Conservation (phyloP, 768 basidiomycete genomes). For the Leccinum longicurvipes region DNA sequence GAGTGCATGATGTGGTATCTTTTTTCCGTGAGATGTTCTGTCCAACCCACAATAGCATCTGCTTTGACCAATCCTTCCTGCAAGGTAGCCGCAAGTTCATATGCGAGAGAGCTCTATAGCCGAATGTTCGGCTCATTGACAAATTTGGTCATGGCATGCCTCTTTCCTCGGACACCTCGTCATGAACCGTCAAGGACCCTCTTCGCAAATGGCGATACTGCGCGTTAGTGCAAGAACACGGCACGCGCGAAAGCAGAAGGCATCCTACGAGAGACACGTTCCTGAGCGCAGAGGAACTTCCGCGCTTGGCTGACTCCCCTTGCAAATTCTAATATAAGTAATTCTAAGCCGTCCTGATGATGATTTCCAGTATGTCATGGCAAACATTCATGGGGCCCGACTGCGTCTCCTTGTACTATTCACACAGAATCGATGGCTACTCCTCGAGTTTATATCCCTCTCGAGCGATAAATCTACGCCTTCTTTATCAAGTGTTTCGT, state of each 20-base stretch:
- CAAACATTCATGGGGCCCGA: no score
- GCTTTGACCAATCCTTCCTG: no score
- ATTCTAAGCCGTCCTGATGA: slow-evolving; percentile 63
- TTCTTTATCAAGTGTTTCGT: slow-evolving; percentile 13
- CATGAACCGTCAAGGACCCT: slow-evolving; percentile 78
- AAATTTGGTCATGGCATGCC: no score
- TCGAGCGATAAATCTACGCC: slow-evolving; percentile 18
- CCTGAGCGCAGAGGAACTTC: slow-evolving; percentile 72
- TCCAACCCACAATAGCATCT: no score
- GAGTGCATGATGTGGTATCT: no score
- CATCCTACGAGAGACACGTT: slow-evolving; percentile 50
- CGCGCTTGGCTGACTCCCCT: slow-evolving; percentile 81
- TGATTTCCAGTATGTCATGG: slow-evolving; percentile 17
- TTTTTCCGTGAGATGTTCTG: no score
- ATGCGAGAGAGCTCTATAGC: no score
- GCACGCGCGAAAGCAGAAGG: slow-evolving; percentile 15
- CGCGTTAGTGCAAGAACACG: slow-evolving; percentile 38
- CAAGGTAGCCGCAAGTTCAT: no score
- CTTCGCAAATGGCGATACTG: slow-evolving; percentile 96
- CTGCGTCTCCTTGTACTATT: no score
- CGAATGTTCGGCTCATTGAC: no score
- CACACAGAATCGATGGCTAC: slow-evolving; percentile 81
- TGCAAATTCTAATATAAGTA: slow-evolving; percentile 18
- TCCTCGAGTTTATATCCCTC: slow-evolving; percentile 75
- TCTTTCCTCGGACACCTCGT: slow-evolving; percentile 39